Percentiles rank a stretch among this genome's conserved stretches.
These are phyloP conservation scores for Davidsoniella neocaledoniae DNA, from an alignment of 2,329 filamentous ascomycete genomes.

Conservation along the genomic window DNA sequence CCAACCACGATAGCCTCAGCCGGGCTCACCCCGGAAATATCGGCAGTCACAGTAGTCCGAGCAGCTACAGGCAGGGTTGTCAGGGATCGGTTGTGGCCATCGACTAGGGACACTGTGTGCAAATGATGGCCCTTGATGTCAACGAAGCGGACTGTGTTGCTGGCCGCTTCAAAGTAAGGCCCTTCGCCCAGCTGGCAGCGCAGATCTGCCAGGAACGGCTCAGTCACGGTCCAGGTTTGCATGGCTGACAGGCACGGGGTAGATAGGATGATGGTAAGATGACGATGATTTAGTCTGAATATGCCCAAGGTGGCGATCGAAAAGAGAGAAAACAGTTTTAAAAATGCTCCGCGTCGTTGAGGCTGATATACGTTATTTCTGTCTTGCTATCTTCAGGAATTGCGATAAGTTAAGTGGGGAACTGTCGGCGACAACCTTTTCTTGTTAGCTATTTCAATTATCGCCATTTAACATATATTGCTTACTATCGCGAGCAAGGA, in stretches of 20 bases:
- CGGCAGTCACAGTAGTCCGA: constrained; percentile 52
- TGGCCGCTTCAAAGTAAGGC: constrained; percentile 52
- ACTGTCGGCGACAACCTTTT: too few species aligned
- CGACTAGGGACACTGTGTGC: constrained; percentile 49
- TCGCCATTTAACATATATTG: too few species aligned
- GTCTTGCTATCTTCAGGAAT: too few species aligned
- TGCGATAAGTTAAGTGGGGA: too few species aligned
- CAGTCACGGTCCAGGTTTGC: constrained; percentile 33
- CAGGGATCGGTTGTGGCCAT: constrained; percentile 42
- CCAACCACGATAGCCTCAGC: constrained; percentile 55
- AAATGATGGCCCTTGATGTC: constrained; percentile 68
- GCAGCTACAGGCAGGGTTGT: constrained; percentile 41
- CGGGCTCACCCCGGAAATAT: constrained; percentile 52
- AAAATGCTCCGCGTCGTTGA: too few species aligned
- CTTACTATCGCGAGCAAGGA: too few species aligned
- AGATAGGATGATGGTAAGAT: too few species aligned
- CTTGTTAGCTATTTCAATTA: too few species aligned
- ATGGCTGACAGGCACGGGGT: constrained; percentile 13
- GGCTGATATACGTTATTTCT: too few species aligned
- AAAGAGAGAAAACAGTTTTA: too few species aligned
- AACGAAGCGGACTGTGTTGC: constrained; percentile 55
- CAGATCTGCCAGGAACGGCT: constrained; percentile 40
- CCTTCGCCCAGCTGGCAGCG: constrained; percentile 56
- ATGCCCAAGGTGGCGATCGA: background rate
- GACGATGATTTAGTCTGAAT: background rate